These are phyloP conservation scores for Periglandula ipomoeae DNA, from an alignment of 2,329 filamentous ascomycete genomes.

Conservation along the genomic window DNA sequence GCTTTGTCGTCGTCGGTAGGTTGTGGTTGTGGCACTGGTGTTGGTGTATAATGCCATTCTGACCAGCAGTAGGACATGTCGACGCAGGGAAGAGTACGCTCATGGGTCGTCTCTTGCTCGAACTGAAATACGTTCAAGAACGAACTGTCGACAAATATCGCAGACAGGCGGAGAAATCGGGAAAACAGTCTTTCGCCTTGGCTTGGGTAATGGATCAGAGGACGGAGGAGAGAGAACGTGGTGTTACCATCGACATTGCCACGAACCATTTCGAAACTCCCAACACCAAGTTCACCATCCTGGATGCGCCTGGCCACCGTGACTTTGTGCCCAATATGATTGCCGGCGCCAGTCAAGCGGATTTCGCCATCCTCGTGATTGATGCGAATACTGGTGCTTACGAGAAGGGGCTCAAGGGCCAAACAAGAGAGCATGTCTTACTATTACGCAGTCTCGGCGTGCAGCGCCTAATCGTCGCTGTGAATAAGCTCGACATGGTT, in stretches of 20 bases:
- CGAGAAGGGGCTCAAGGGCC: constrained; percentile 84
- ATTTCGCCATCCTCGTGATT: constrained; percentile 90
- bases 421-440: constrained; percentile 88
- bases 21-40: not conserved
- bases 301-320: constrained; percentile 88
- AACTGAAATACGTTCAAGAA: constrained; percentile 80
- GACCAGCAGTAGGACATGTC: constrained; percentile 61
- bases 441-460: constrained; percentile 87
- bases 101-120: constrained; percentile 88
- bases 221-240: constrained; percentile 76
- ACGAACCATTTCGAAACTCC: constrained; percentile 91
- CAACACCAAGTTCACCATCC: constrained; percentile 78
- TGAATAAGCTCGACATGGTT: constrained; percentile 91
- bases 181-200: constrained; percentile 90
- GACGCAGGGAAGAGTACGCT: constrained; percentile 96
- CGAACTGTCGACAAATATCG: constrained; percentile 81
- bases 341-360: constrained; percentile 87
- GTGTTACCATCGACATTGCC: constrained; percentile 94
- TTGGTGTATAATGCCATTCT: not conserved
- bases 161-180: constrained; percentile 81
- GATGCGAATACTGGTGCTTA: constrained; percentile 87
- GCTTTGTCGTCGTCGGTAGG: constrained; percentile 87
- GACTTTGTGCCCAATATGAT: constrained; percentile 99
- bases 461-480: constrained; percentile 74
- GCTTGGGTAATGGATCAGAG: constrained; percentile 96